phyloP scores from a whole-genome alignment of 805 yeast genomes.

The Lachancea sp. region DNA sequence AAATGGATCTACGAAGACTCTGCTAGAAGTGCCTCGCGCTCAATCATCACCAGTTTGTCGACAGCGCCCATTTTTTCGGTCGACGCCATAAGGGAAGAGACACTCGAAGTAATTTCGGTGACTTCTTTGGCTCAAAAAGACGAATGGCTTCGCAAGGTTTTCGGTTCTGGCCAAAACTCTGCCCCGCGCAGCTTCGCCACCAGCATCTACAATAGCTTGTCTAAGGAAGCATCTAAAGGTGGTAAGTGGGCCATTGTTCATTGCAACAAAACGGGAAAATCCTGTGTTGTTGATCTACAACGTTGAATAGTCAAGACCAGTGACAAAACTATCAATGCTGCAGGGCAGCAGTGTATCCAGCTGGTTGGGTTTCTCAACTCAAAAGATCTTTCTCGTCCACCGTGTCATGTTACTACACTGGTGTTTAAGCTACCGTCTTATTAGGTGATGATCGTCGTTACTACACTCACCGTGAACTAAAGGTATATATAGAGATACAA shows the following conservation, averaged over 20 bases:
- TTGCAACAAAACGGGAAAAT: slow-evolving; percentile 71
- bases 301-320: slow-evolving; percentile 33
- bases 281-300: slow-evolving; percentile 61
- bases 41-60: slow-evolving; percentile 48
- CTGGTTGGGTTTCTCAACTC: not conserved
- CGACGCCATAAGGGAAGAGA: slow-evolving; percentile 74
- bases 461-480: not conserved
- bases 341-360: too few species aligned
- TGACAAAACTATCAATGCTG: too few species aligned
- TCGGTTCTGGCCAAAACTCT: slow-evolving; percentile 69
- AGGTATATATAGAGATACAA: not conserved
- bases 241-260: slow-evolving; percentile 69
- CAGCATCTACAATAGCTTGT: slow-evolving; percentile 63
- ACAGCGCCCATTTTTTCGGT: slow-evolving; percentile 70
- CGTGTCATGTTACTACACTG: not conserved
- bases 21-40: slow-evolving; percentile 54
- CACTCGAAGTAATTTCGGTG: slow-evolving; percentile 72
- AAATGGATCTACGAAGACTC: slow-evolving; percentile 72
- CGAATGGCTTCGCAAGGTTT: slow-evolving; percentile 69
- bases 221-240: slow-evolving; percentile 67
- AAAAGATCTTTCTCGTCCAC: not conserved
- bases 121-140: slow-evolving; percentile 72
- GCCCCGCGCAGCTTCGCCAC: slow-evolving; percentile 75
- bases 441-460: not conserved
- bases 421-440: too few species aligned